Base-by-base conservation (phyloP, 306 rosid genomes). In the Quercus parvula region DNA sequence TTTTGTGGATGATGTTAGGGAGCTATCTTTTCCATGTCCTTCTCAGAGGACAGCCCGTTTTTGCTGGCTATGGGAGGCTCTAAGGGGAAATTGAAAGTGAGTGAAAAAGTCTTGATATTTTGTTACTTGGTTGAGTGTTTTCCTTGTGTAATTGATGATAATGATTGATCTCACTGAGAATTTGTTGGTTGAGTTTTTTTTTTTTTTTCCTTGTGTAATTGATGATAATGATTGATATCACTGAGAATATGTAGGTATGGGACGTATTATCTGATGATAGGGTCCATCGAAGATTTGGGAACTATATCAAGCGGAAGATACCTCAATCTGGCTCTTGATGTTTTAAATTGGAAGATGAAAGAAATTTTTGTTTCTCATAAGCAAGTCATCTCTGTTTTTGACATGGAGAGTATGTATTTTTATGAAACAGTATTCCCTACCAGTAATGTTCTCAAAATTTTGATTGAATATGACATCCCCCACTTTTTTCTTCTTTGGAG, bases 21-120 rank as follows among this genome's bases (percentile, higher is more conserved):
- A 77, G 94, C 97, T 56, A 82, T 95, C 44, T 95, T 91, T 83
- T 85, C 90, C 24, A 33, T 90, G 81, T 79, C 91, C 13, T 96
- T 96, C 85, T 86, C 97, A 5, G 87, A 83, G 77, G 99, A 96
- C 86, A 82, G 84, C 73, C 98, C 97, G 6, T 96, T 89, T 85
- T 86, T 90, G 82, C 86, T 93, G 82, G 99, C 96, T 22, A 84
- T 95, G 10, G 99, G 98, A 80, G 99, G 99, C 79, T 91, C 94
- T 2, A 82, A 90, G 78, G 99, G 99, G 25, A 87, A 75, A 71
- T 81, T 92, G 73, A 80, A 92, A 77, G 98, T 91, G 86, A 90
- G 97, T 79, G 74, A 54, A 61, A 33, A 64, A 24, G 28, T 74
- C 71, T 71, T 75, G 25, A 72, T 69, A 15, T 20, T 35, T 57